phyloP scores from a whole-genome alignment of 805 yeast genomes.

The Candida hispaniensis region DNA sequence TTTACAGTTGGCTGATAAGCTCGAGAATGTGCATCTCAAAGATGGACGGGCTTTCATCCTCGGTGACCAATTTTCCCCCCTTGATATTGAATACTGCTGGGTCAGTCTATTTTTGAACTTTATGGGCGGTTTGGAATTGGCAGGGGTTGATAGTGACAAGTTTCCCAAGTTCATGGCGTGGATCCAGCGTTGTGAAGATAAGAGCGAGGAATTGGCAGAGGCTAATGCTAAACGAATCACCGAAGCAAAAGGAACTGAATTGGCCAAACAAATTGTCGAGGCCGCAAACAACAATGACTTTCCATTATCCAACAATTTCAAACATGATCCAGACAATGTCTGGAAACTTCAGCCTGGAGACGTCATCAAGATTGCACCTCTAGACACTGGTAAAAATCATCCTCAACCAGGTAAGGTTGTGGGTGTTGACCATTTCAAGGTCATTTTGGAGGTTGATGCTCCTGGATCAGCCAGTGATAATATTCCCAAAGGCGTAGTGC shows the following conservation, averaged over 20 bases:
- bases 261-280: conserved; percentile 4
- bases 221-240: conserved; percentile 7
- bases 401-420: conserved; percentile 10
- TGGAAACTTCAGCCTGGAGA: conserved; percentile 5
- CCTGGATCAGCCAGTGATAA: conserved; percentile 9
- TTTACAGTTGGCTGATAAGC: conserved; percentile 10
- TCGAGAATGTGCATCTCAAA: conserved; percentile 10
- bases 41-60: conserved; percentile 11
- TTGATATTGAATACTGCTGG: conserved; percentile 13
- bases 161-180: conserved; percentile 15
- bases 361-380: conserved; percentile 8
- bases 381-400: conserved; percentile 12
- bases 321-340: conserved; percentile 9
- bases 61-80: conserved; percentile 7
- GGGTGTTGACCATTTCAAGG: conserved; percentile 10
- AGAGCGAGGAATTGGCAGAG: conserved; percentile 5
- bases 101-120: conserved; percentile 9
- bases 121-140: conserved; percentile 12
- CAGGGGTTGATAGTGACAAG: conserved; percentile 4
- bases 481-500: conserved; percentile 4
- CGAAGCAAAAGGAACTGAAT: conserved; percentile 5
- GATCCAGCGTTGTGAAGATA: conserved; percentile 8
- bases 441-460: conserved; percentile 13
- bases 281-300: conserved; percentile 12
- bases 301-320: conserved; percentile 11